Evolutionary conservation across 176 grass and related monocot genomes (phyloP).

Genomic region (Lolium perenne): DNA sequence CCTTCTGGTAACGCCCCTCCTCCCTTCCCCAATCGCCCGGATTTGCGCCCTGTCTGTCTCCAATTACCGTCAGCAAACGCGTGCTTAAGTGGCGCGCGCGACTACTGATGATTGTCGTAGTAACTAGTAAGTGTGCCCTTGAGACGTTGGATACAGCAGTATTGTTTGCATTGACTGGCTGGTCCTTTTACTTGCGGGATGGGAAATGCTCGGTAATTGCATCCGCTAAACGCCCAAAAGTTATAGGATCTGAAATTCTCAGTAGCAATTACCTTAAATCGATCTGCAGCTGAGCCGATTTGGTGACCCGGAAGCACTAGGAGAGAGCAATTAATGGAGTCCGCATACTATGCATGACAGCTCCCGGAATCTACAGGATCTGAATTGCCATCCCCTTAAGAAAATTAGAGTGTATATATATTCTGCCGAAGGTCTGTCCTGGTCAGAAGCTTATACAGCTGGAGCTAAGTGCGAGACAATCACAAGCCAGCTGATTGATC

Average conservation of each 20-base stretch:
- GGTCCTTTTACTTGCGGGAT: neutral
- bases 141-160: neutral
- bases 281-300: neutral
- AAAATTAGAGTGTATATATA: neutral
- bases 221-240: neutral
- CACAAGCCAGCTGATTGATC: neutral
- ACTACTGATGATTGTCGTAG: neutral
- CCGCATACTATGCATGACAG: neutral
- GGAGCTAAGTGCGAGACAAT: neutral
- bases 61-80: neutral
- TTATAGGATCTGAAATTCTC: neutral
- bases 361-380: neutral
- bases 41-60: neutral
- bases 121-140: neutral
- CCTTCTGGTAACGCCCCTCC: conserved; percentile 67
- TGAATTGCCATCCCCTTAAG: too few species aligned
- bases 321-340: neutral
- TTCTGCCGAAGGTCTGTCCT: neutral
- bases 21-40: neutral
- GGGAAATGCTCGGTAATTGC: neutral
- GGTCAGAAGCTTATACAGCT: neutral
- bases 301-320: neutral
- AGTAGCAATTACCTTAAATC: neutral
- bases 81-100: neutral
- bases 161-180: neutral